Evolutionary conservation across 257 asterid species (phyloP).

Genomic region (Gentiana dahurica): DNA sequence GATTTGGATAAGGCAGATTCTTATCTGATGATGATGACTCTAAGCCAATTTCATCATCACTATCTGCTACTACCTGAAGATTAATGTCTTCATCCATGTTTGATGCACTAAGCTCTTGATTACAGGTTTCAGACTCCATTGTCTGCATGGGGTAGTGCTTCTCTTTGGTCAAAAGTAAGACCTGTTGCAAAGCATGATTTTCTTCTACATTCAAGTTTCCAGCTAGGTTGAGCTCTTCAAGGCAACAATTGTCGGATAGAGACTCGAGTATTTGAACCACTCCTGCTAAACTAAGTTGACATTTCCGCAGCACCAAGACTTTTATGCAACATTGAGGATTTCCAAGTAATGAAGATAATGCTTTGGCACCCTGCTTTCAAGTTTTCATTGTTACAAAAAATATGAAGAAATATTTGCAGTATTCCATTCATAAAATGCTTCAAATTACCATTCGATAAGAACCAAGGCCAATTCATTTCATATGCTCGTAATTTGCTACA

Average conservation of each 20-base stretch:
- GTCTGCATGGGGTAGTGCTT: constrained; percentile 12
- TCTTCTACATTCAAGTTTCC: constrained; percentile 40
- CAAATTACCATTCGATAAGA: neutral
- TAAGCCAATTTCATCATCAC: constrained; percentile 48
- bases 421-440: neutral
- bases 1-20: constrained; percentile 12
- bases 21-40: constrained; percentile 11
- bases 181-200: constrained; percentile 16
- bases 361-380: constrained; percentile 55
- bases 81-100: constrained; percentile 16
- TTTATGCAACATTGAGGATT: constrained; percentile 49
- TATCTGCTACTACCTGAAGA: constrained; percentile 77
- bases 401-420: neutral
- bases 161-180: constrained; percentile 10
- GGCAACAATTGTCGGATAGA: constrained; percentile 38
- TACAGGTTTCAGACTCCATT: constrained; percentile 12
- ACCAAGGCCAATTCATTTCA: neutral
- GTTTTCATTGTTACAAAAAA: constrained; percentile 15
- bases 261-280: constrained; percentile 40
- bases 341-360: constrained; percentile 49
- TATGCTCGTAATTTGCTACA: too few species aligned
- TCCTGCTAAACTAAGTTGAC: constrained; percentile 60
- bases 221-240: constrained; percentile 84
- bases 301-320: constrained; percentile 51
- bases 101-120: constrained; percentile 13